Evolutionary conservation across 768 basidiomycete genomes (phyloP), one percentile per base, ranked within the genome.

Genomic region (Rhodotorula babjevae): DNA sequence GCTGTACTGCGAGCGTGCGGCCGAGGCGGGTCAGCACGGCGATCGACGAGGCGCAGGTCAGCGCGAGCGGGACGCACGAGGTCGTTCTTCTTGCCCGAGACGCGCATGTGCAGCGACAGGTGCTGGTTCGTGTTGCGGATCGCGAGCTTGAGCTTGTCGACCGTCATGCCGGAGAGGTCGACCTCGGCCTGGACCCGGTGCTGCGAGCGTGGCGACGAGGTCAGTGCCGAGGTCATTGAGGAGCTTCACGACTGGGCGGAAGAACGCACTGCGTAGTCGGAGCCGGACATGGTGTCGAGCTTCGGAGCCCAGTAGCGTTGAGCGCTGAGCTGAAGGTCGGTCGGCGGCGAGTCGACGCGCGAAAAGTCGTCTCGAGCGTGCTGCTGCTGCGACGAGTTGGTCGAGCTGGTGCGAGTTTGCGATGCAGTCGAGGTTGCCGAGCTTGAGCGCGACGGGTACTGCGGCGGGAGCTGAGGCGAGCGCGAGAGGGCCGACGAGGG

Each of bases 121-220:
- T 71, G 67, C 5, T 53, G 31, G 64, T 77, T 74, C 57, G 72
- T 8, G 16, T 31, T 27, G 27, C 42, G 59, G 23, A 77, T 64
- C 4, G 67, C 27, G 9, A 8, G 9, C 58, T 76, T 75, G 57
- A 77, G 74, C 47, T 55, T 29, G 53, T 77, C 77, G 61, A 77
- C 72, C 47, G 67, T 77, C 49, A 76, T 55, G 25, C 3, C 0
- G 14, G 42, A 18, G 4, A 72, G 46, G 42, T 72, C 61, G 18
- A 46, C 56, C 15, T 31, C 3, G 10, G 59, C 59, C 23, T 67
- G 59, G 50, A 4, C 10, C 42, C 25, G 18, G 9, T 8, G 2
- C 44, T 52, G 57, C 9, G 14, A 18, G 19, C 44, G 6, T 6
- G n/a, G 0, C n/a, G 46, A 47, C 18, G 42, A 23, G 11, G 29